Evolutionary conservation across 768 basidiomycete species (phyloP).

Genomic region (Austroboletus eburneus): DNA sequence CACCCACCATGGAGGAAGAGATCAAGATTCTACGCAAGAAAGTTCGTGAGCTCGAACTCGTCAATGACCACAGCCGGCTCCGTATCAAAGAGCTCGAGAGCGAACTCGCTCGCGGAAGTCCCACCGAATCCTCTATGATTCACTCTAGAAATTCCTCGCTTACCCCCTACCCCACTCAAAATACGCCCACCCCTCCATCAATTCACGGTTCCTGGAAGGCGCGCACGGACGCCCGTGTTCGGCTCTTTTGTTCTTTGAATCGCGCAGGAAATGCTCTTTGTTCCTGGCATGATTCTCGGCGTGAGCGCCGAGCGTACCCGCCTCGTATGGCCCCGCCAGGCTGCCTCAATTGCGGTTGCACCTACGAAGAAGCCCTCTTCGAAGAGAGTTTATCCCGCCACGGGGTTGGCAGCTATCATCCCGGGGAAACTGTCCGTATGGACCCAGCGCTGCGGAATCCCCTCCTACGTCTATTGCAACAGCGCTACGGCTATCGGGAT

Average conservation of each 20-base stretch:
- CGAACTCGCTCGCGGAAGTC: slow-evolving; percentile 36
- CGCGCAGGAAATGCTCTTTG: slow-evolving; percentile 86
- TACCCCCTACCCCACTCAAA: slow-evolving; percentile 16
- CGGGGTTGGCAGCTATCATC: slow-evolving; percentile 75
- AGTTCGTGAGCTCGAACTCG: slow-evolving; percentile 61
- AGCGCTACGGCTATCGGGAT: slow-evolving; percentile 75
- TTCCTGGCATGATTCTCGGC: slow-evolving; percentile 86
- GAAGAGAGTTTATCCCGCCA: slow-evolving; percentile 81
- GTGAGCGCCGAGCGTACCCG: slow-evolving; percentile 72
- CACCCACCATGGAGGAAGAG: slow-evolving; percentile 42
- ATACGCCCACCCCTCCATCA: slow-evolving; percentile 38
- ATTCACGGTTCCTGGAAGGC: slow-evolving; percentile 59
- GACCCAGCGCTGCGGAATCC: slow-evolving; percentile 83
- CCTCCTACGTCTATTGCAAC: slow-evolving; percentile 64
- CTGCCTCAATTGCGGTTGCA: slow-evolving; percentile 83
- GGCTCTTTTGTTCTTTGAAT: slow-evolving; percentile 75
- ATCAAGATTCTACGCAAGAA: slow-evolving; percentile 51
- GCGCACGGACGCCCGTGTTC: slow-evolving; percentile 69
- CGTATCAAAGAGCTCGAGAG: slow-evolving; percentile 47
- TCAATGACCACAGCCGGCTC: slow-evolving; percentile 47
- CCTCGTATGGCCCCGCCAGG: slow-evolving; percentile 78
- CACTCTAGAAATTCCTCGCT: slow-evolving; percentile 15
- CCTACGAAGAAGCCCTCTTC: slow-evolving; percentile 79
- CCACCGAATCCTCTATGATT: slow-evolving; percentile 19
- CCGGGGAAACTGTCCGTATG: slow-evolving; percentile 85